Evolutionary conservation across 2,329 filamentous ascomycete genomes (phyloP).

Genomic region (Metarhizium robertsii): DNA sequence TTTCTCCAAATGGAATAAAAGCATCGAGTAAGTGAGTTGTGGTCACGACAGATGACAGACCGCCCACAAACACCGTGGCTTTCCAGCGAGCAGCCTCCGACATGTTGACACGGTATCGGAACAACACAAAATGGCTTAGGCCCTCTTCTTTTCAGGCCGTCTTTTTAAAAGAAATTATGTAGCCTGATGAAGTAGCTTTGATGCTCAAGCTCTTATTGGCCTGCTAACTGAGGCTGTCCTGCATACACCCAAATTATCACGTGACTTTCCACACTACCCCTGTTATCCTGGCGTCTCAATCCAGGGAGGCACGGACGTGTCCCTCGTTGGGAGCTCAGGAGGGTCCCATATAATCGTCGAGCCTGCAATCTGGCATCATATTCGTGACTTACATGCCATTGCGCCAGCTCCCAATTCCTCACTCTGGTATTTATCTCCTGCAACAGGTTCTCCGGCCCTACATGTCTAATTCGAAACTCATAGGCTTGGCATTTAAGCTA

Average conservation of each 20-base stretch:
- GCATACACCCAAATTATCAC: neutral
- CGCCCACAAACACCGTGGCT: conserved; percentile 85
- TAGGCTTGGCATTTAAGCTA: conserved; percentile 1
- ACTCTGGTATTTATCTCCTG: conserved; percentile 6
- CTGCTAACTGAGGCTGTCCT: neutral
- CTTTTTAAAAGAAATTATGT: neutral
- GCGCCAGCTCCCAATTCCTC: conserved; percentile 7
- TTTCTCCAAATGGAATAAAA: conserved; percentile 95
- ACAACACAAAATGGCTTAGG: neutral
- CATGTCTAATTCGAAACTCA: neutral
- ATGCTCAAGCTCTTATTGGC: neutral
- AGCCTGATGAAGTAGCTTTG: neutral
- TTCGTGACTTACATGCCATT: conserved; percentile 14
- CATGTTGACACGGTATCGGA: conserved; percentile 41
- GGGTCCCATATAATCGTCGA: conserved; percentile 8
- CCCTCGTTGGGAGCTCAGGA: conserved; percentile 20
- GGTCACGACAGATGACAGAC: conserved; percentile 72
- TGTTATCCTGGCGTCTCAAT: neutral
- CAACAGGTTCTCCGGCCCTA: neutral
- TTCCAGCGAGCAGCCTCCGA: conserved; percentile 77
- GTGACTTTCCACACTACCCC: conserved; percentile 8
- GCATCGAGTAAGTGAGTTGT: conserved; percentile 71
- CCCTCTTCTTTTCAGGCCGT: neutral
- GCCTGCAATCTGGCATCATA: conserved; percentile 39
- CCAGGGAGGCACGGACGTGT: conserved; percentile 1